Evolutionary conservation across 805 yeast genomes (phyloP).

Genomic region (Wickerhamomyces tratensis): DNA sequence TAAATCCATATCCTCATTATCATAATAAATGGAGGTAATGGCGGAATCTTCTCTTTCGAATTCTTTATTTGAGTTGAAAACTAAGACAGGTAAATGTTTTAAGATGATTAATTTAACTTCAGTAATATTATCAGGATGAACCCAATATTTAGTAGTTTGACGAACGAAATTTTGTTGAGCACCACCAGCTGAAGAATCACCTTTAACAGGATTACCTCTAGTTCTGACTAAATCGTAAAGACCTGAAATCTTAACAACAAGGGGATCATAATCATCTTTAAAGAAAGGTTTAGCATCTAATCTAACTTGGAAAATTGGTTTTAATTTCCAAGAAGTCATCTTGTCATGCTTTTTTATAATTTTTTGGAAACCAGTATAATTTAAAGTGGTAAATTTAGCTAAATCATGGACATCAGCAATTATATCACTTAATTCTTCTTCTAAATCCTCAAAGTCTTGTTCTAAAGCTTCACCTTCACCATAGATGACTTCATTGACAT

Average conservation of each 20-base stretch:
- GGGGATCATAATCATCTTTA: conserved; percentile 85
- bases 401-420: conserved; percentile 97
- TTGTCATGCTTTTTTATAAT: conserved; percentile 96
- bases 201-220: conserved; percentile 88
- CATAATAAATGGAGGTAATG: conserved; percentile 93
- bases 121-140: conserved; percentile 95
- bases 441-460: conserved; percentile 63
- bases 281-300: conserved; percentile 91
- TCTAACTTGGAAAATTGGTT: conserved; percentile 89
- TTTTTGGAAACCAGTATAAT: conserved; percentile 95
- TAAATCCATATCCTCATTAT: conserved; percentile 78
- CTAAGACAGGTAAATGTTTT: conserved; percentile 94
- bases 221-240: conserved; percentile 91
- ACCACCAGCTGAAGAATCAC: conserved; percentile 98
- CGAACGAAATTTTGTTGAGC: conserved; percentile 95
- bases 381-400: conserved; percentile 86
- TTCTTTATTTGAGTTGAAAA: conserved; percentile 93
- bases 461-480: conserved; percentile 42
- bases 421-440: conserved; percentile 72
- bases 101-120: conserved; percentile 87
- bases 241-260: conserved; percentile 83
- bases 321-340: conserved; percentile 66
- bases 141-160: conserved; percentile 99
- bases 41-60: conserved; percentile 93
- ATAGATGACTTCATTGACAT: conserved; percentile 58